Percentiles rank a stretch among this genome's conserved stretches.
phyloP scores from a whole-genome alignment of 2,329 filamentous ascomycete species.

The Penicillium palitans region DNA sequence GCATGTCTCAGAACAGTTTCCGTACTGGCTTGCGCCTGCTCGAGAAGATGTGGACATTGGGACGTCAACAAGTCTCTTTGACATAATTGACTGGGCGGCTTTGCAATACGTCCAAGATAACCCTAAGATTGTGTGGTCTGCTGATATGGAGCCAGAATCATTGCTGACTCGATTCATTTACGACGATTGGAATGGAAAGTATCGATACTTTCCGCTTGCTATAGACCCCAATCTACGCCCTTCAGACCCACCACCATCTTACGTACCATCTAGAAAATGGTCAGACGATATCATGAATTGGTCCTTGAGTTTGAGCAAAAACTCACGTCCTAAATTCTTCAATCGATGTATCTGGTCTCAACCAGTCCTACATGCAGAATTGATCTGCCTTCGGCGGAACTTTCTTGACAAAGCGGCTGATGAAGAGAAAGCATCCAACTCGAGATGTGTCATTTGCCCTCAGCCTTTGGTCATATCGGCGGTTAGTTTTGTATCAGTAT shows the following conservation, averaged over 20 bases:
- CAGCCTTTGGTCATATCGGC: conserved; percentile 75
- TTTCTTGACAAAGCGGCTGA: conserved; percentile 68
- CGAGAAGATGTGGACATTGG: conserved; percentile 10
- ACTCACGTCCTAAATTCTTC: conserved; percentile 52
- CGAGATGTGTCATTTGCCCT: conserved; percentile 68
- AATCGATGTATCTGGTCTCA: conserved; percentile 65
- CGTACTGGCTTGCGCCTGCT: conserved; percentile 79
- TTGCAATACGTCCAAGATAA: conserved; percentile 39
- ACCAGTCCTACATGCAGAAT: conserved; percentile 74
- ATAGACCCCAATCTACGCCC: conserved; percentile 35
- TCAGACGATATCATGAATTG: conserved; percentile 76
- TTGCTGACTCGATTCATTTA: conserved; percentile 55
- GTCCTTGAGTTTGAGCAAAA: conserved; percentile 72
- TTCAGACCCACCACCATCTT: conserved; percentile 38
- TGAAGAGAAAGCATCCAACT: conserved; percentile 48
- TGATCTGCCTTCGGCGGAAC: conserved; percentile 77
- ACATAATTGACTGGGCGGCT: conserved; percentile 48
- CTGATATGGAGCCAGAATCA: conserved; percentile 40
- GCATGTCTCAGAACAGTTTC: conserved; percentile 61
- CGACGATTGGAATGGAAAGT: conserved; percentile 58
- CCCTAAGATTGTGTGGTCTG: conserved; percentile 49
- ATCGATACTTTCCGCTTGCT: conserved; percentile 56
- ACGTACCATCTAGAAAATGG: conserved; percentile 40
- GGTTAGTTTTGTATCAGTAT: conserved; percentile 52
- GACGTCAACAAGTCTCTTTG: conserved; percentile 5